These are phyloP conservation scores for Talaromyces wortmannii DNA, from an alignment of 495 filamentous ascomycete genomes.

Conservation along the genomic window DNA sequence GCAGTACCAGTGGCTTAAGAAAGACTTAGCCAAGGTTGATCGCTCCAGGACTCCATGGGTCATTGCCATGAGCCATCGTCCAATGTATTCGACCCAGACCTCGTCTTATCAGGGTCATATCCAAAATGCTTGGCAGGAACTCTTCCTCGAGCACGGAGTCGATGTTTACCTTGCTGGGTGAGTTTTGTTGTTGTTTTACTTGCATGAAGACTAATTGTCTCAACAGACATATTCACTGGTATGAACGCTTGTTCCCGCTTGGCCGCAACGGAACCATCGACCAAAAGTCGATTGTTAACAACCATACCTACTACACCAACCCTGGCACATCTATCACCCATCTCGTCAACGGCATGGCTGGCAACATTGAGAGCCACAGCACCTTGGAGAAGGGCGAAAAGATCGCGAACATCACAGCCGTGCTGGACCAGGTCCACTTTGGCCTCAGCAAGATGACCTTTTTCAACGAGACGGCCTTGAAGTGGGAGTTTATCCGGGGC, in stretches of 20 bases:
- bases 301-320: constrained; percentile 35
- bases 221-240: constrained; percentile 48
- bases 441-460: constrained; percentile 44
- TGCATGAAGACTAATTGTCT: not conserved
- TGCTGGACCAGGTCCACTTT: constrained; percentile 39
- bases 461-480: constrained; percentile 29
- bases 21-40: constrained; percentile 40
- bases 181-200: not conserved
- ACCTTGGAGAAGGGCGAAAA: constrained; percentile 22
- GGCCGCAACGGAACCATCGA: constrained; percentile 26
- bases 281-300: constrained; percentile 26
- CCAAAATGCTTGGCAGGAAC: constrained; percentile 44
- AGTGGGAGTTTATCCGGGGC: constrained; percentile 40
- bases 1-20: constrained; percentile 41
- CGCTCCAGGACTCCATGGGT: constrained; percentile 47
- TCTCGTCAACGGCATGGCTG: constrained; percentile 39
- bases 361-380: constrained; percentile 38
- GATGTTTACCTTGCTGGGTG: constrained; percentile 46
- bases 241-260: constrained; percentile 38
- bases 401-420: constrained; percentile 33
- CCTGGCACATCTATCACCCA: constrained; percentile 40
- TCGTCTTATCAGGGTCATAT: constrained; percentile 35
- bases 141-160: constrained; percentile 49
- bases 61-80: constrained; percentile 49
- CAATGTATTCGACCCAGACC: constrained; percentile 43